A percentile compares a stretch with the other conserved stretches of the same genome.
These are phyloP conservation scores for Lipomyces mesembrius DNA, from an alignment of 805 yeast genomes.

Conservation along the genomic window DNA sequence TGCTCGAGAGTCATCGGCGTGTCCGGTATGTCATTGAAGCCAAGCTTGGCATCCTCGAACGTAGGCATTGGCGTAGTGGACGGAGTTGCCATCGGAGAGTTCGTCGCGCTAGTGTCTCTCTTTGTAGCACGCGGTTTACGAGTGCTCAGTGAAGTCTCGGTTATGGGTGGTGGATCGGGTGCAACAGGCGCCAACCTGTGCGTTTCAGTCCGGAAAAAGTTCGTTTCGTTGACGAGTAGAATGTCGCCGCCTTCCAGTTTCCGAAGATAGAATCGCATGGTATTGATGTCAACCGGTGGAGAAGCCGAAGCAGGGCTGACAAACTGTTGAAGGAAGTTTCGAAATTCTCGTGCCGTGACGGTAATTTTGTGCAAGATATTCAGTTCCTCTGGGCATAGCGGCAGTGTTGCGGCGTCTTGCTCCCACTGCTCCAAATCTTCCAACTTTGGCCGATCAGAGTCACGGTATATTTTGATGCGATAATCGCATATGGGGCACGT, in stretches of 20 bases:
- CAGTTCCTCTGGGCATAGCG: slow-evolving; percentile 48
- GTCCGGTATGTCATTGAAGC: neutral
- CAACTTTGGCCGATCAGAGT: slow-evolving; percentile 46
- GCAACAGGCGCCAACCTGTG: slow-evolving; percentile 1
- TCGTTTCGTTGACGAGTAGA: slow-evolving; percentile 45
- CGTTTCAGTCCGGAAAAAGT: neutral
- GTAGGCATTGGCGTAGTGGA: neutral
- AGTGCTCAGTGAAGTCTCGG: slow-evolving; percentile 37
- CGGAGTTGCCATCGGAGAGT: neutral
- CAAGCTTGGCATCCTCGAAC: neutral
- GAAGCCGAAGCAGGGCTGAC: neutral
- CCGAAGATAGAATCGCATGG: slow-evolving; percentile 52
- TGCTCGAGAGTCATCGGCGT: neutral
- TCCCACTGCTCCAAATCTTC: slow-evolving; percentile 45
- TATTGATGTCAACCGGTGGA: slow-evolving; percentile 32
- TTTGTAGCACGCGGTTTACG: slow-evolving; percentile 32
- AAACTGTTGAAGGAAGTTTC: slow-evolving; percentile 25
- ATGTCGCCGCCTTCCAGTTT: slow-evolving; percentile 55
- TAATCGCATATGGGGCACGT: slow-evolving; percentile 60
- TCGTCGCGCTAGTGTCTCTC: slow-evolving; percentile 7
- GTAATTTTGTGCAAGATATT: slow-evolving; percentile 10
- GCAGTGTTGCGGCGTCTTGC: slow-evolving; percentile 43
- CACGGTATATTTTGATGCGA: slow-evolving; percentile 44
- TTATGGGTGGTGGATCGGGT: slow-evolving; percentile 33
- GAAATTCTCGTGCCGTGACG: neutral